These are phyloP conservation scores for Macrolepiota fuliginosa DNA, from an alignment of 768 basidiomycete species.

Conservation along the genomic window DNA sequence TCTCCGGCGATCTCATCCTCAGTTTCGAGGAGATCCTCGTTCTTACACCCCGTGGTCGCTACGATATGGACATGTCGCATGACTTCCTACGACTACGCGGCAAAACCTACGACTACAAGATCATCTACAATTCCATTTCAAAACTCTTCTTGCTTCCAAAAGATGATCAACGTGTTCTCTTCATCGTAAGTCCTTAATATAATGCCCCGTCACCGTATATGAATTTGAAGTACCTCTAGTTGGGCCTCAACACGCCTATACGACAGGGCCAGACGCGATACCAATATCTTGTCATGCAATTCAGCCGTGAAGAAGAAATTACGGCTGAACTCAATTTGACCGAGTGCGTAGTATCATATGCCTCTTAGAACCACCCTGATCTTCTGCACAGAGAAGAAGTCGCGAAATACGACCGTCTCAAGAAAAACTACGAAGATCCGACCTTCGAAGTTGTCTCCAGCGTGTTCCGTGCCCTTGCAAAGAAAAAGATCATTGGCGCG, in stretches of 20 bases:
- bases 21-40: conserved; percentile 96
- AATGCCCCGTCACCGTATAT: neutral
- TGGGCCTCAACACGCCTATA: conserved; percentile 90
- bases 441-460: conserved; percentile 94
- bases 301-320: conserved; percentile 94
- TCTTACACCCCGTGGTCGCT: conserved; percentile 92
- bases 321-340: conserved; percentile 92
- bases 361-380: conserved; percentile 5
- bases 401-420: conserved; percentile 75
- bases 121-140: conserved; percentile 85
- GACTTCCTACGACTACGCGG: conserved; percentile 94
- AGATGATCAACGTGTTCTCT: conserved; percentile 93
- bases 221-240: conserved; percentile 37
- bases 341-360: conserved; percentile 58
- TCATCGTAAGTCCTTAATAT: conserved; percentile 67
- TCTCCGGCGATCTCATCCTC: conserved; percentile 87
- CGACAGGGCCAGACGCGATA: conserved; percentile 98
- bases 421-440: conserved; percentile 93
- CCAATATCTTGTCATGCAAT: conserved; percentile 98
- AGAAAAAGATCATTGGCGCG: conserved; percentile 88
- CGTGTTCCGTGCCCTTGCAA: conserved; percentile 87
- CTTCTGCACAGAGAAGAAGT: conserved; percentile 60
- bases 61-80: conserved; percentile 97
- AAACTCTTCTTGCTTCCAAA: conserved; percentile 92
- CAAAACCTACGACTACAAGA: conserved; percentile 99